Base-by-base conservation (phyloP, 331 rosid genomes). In the Cydonia oblonga region DNA sequence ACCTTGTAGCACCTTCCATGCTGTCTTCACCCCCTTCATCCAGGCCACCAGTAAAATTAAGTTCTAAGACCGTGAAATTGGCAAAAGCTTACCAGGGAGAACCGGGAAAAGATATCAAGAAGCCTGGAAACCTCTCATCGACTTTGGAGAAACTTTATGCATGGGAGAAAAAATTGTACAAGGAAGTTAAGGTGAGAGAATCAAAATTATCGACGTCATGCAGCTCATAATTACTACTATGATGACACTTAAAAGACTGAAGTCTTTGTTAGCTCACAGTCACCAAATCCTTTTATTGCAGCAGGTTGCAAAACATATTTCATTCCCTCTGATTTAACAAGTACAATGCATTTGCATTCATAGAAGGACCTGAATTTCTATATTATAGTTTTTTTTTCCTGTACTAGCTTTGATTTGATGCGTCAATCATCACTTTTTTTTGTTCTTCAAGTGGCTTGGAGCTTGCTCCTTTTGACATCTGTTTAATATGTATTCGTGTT, bases 141-240 rank as follows among this genome's bases (percentile, higher is more conserved):
- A 95, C 99, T 61, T 75, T 95, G 82, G 96, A 91, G 83, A 86
- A 81, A 75, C 97, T 95, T 71, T 87, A 95, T 79, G 97, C 75
- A 40, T 91, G 99, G 99, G 99, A 95, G 82, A 90, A 88, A 87
- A 95, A 95, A 76, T 77, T 95, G 65, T 83, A 88, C 32, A 95
- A 91, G 84, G 99, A 95, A 91, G 90, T 95, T 58, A 91, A 88
- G 99, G 99, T 95, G 85, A 66, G 77, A 54, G 35, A 75, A 53
- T 28, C 9, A 4, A 25, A 72, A 33, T 23, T 12, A 46, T 22
- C 53, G 56, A 16, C 24, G 25, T 8, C 24, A 56, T 69, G 44
- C 24, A 44, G 40, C 57, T 65, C 66, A 52, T 70, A 30, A 66
- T 61, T 77, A 57, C 58, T 26, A 40, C 32, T 16, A 15, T 29